Evolutionary conservation across 352 stramenopile species (phyloP).

Genomic region (Globisporangium middletonii): DNA sequence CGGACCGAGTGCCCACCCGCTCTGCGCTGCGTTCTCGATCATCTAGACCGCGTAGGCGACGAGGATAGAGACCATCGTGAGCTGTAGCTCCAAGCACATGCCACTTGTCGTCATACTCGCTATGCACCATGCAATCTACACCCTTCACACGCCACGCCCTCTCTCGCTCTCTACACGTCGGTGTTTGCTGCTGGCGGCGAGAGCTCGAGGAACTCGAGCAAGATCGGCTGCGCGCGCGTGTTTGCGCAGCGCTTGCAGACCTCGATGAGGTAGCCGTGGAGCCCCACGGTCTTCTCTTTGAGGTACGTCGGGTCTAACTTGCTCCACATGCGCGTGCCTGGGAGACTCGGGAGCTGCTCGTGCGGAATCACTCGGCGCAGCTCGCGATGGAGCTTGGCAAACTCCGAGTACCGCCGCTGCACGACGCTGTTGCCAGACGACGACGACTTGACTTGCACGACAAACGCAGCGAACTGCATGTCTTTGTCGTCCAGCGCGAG

Average conservation of each 20-base stretch:
- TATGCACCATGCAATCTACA: not conserved
- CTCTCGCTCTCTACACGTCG: conserved; percentile 8
- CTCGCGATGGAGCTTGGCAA: conserved; percentile 66
- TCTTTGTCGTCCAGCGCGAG: conserved; percentile 67
- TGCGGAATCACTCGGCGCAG: conserved; percentile 73
- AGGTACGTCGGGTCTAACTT: conserved; percentile 81
- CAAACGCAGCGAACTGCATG: conserved; percentile 66
- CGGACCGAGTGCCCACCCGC: conserved; percentile 18
- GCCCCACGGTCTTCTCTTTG: conserved; percentile 66
- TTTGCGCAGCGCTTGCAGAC: conserved; percentile 72
- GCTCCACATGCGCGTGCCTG: conserved; percentile 74
- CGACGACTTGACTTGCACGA: conserved; percentile 75
- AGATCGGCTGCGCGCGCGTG: conserved; percentile 48
- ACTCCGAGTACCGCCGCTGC: conserved; percentile 78
- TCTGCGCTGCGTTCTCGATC: conserved; percentile 43
- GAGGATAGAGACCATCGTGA: not conserved
- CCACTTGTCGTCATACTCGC: too few species aligned
- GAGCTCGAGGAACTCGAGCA: conserved; percentile 66
- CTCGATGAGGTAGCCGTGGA: conserved; percentile 69
- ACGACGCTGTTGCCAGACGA: conserved; percentile 54
- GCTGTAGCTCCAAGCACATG: too few species aligned
- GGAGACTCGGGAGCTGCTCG: conserved; percentile 67
- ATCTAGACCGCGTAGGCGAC: not conserved
- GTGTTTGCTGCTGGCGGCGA: conserved; percentile 9
- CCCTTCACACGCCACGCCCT: not conserved